Percentiles rank a stretch among this genome's conserved stretches.
phyloP scores from a whole-genome alignment of 805 yeast species.

The Saturnispora saitoi region DNA sequence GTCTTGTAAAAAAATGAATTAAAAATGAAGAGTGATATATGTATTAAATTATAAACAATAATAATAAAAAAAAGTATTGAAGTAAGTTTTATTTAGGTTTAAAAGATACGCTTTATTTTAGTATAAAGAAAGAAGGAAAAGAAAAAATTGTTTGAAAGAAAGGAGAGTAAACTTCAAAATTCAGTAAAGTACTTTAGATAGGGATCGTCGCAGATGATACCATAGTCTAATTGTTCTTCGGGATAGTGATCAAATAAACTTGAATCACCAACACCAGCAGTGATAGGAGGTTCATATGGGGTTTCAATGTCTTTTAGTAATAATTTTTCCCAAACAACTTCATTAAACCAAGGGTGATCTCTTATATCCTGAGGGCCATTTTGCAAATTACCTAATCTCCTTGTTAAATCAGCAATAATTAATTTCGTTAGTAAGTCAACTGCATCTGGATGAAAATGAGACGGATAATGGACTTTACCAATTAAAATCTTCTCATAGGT shows the following conservation, averaged over 20 bases:
- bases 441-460: slow-evolving; percentile 46
- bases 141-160: not conserved
- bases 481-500: slow-evolving; percentile 51
- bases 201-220: slow-evolving; percentile 47
- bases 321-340: slow-evolving; percentile 53
- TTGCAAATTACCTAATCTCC: slow-evolving; percentile 48
- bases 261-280: slow-evolving; percentile 57
- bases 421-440: slow-evolving; percentile 42
- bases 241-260: slow-evolving; percentile 64
- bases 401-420: slow-evolving; percentile 47
- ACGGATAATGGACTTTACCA: slow-evolving; percentile 46
- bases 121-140: not conserved
- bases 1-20: not conserved
- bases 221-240: slow-evolving; percentile 79
- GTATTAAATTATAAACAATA: no score
- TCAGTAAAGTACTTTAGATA: slow-evolving; percentile 26
- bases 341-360: slow-evolving; percentile 50
- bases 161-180: slow-evolving; percentile 14
- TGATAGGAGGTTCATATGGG: slow-evolving; percentile 57
- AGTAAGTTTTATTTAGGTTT: no score
- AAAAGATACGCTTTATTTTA: no score
- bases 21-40: no score
- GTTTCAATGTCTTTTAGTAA: slow-evolving; percentile 50
- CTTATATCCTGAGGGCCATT: slow-evolving; percentile 51
- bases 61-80: no score